These are phyloP conservation scores for Raphanus sativus DNA, from an alignment of 345 rosid genomes.

Conservation along the genomic window DNA sequence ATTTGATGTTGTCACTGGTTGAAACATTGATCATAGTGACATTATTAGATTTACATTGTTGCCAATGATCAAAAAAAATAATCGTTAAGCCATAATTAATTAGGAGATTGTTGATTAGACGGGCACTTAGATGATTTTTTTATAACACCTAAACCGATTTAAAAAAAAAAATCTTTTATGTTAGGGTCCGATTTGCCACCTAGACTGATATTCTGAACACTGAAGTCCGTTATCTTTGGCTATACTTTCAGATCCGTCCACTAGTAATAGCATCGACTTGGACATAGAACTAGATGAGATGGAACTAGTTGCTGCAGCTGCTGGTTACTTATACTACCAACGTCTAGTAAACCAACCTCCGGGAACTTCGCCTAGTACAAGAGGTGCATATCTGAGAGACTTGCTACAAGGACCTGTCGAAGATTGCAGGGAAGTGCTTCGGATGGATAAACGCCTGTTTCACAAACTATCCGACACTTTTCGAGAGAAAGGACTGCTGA, in stretches of 20 bases:
- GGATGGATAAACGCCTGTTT: constrained; percentile 78
- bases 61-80: background rate
- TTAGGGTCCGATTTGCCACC: background rate
- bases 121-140: too few relatives aligned
- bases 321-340: constrained; percentile 61
- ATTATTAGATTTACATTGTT: background rate
- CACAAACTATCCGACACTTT: constrained; percentile 54
- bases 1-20: background rate
- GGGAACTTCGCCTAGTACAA: constrained; percentile 34
- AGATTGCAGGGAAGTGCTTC: constrained; percentile 61
- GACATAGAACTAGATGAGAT: constrained; percentile 81
- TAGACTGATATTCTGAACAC: background rate
- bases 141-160: background rate
- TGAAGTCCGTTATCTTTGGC: background rate
- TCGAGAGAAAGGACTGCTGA: constrained; percentile 58
- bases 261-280: constrained; percentile 47
- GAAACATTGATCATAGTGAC: constrained; percentile 2
- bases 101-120: too few relatives aligned
- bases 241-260: constrained; percentile 50
- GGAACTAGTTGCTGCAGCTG: constrained; percentile 80
- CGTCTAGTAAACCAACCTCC: constrained; percentile 48
- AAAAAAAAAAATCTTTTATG: too few relatives aligned
- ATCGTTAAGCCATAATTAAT: background rate
- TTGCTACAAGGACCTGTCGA: constrained; percentile 55
- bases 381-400: constrained; percentile 55